A percentile compares a stretch with the other conserved stretches of the same genome.
Evolutionary conservation across 768 basidiomycete species (phyloP).

Genomic region (Crassisporium funariophilum): DNA sequence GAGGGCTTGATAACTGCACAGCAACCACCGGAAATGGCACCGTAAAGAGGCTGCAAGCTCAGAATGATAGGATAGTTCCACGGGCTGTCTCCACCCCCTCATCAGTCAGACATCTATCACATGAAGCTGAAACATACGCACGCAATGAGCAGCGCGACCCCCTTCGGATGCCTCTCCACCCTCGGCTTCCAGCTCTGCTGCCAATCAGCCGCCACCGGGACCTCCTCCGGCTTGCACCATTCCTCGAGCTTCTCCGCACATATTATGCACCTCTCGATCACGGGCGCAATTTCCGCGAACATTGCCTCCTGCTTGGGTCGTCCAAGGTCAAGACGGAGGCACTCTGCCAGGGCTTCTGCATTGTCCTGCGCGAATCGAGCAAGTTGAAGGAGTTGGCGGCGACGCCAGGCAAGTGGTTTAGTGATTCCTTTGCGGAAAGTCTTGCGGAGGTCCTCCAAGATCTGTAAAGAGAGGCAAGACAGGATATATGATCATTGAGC

Average conservation of each 20-base stretch:
- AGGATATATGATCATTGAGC: neutral
- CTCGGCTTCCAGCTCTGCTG: constrained; percentile 55
- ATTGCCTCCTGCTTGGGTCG: constrained; percentile 46
- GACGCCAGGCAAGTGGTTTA: constrained; percentile 58
- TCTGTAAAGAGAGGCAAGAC: constrained; percentile 24
- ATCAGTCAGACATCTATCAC: constrained; percentile 13
- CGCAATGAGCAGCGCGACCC: constrained; percentile 63
- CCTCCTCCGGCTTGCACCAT: constrained; percentile 53
- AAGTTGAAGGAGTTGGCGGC: constrained; percentile 64
- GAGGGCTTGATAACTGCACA: constrained; percentile 69
- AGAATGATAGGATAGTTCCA: constrained; percentile 71
- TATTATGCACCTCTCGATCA: constrained; percentile 44
- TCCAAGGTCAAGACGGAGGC: constrained; percentile 50
- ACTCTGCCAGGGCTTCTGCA: constrained; percentile 48
- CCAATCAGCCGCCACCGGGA: constrained; percentile 41
- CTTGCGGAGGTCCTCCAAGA: constrained; percentile 35
- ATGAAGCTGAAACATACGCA: constrained; percentile 29
- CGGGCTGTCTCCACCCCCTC: constrained; percentile 41
- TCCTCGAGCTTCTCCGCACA: constrained; percentile 53
- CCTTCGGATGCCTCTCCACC: constrained; percentile 59
- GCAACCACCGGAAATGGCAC: constrained; percentile 77
- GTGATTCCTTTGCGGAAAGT: constrained; percentile 56
- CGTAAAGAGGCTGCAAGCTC: constrained; percentile 58
- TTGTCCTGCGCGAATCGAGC: constrained; percentile 68
- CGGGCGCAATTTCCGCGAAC: constrained; percentile 44